phyloP scores from a whole-genome alignment of 345 rosid species.

The Moricandia moricandioides region DNA sequence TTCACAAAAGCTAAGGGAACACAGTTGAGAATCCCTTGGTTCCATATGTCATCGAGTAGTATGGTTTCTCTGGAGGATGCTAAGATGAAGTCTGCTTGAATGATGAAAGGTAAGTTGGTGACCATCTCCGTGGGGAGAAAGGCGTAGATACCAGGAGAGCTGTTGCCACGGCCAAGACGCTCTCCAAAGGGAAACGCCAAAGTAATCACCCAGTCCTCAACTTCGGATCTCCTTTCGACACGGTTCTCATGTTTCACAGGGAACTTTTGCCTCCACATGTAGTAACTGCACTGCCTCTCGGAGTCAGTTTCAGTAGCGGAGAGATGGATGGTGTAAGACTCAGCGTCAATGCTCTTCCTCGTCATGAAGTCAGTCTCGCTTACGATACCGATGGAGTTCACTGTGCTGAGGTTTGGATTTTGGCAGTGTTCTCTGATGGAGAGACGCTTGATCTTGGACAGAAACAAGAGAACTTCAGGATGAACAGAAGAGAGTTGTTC shows the following conservation, averaged over 20 bases:
- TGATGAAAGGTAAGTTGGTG: constrained; percentile 61
- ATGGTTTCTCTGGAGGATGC: constrained; percentile 74
- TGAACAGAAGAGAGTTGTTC: constrained; percentile 63
- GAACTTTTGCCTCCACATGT: constrained; percentile 74
- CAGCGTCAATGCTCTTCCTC: constrained; percentile 73
- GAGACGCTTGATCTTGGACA: constrained; percentile 61
- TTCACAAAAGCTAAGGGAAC: constrained; percentile 59
- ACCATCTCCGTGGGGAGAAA: constrained; percentile 85
- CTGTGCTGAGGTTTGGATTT: constrained; percentile 42
- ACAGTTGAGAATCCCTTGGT: constrained; percentile 68
- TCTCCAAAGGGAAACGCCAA: constrained; percentile 73
- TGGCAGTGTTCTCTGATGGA: constrained; percentile 57
- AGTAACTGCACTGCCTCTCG: constrained; percentile 51
- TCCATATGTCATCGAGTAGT: constrained; percentile 58
- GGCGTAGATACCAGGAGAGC: constrained; percentile 65
- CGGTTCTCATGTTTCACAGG: constrained; percentile 52
- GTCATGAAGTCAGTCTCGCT: constrained; percentile 49
- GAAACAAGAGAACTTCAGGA: constrained; percentile 64
- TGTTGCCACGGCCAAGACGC: constrained; percentile 52
- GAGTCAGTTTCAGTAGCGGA: constrained; percentile 40
- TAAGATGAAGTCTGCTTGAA: constrained; percentile 69
- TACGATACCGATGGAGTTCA: constrained; percentile 50
- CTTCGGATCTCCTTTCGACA: constrained; percentile 64
- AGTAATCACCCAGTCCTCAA: constrained; percentile 66
- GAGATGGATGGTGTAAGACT: constrained; percentile 59